These are phyloP conservation scores for Groenewaldozyma salmanticensis DNA, from an alignment of 805 yeast species.

Conservation along the genomic window DNA sequence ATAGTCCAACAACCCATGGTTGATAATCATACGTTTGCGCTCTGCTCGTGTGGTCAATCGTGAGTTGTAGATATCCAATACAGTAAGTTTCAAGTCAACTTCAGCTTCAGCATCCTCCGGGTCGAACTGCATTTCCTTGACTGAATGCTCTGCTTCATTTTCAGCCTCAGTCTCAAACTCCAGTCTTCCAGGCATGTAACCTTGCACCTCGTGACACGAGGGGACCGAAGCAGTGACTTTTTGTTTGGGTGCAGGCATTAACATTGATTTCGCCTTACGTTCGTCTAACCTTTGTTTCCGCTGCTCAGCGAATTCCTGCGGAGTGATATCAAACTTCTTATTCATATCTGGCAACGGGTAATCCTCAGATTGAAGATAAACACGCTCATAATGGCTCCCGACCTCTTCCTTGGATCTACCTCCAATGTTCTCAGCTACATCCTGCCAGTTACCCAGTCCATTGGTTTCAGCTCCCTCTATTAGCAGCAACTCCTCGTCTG, in stretches of 20 bases:
- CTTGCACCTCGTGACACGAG: conserved; percentile 92
- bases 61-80: conserved; percentile 81
- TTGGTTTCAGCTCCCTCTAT: conserved; percentile 86
- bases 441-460: conserved; percentile 97
- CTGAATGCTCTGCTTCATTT: conserved; percentile 89
- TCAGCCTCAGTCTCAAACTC: conserved; percentile 96
- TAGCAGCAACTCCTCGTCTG: conserved; percentile 86
- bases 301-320: conserved; percentile 56
- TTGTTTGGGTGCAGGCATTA: conserved; percentile 72
- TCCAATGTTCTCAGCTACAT: conserved; percentile 93
- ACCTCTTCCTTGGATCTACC: conserved; percentile 89
- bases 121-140: conserved; percentile 92
- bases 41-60: conserved; percentile 88
- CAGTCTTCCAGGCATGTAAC: conserved; percentile 96
- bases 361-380: conserved; percentile 56
- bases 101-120: conserved; percentile 85
- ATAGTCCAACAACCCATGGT: conserved; percentile 74
- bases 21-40: conserved; percentile 70
- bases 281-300: conserved; percentile 66
- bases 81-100: conserved; percentile 78
- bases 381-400: conserved; percentile 64
- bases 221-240: conserved; percentile 92
- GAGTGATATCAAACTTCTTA: conserved; percentile 55
- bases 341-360: conserved; percentile 89
- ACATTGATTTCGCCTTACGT: conserved; percentile 47